These are phyloP conservation scores for Metarhizium album DNA, from an alignment of 2,329 filamentous ascomycete species.

Conservation along the genomic window DNA sequence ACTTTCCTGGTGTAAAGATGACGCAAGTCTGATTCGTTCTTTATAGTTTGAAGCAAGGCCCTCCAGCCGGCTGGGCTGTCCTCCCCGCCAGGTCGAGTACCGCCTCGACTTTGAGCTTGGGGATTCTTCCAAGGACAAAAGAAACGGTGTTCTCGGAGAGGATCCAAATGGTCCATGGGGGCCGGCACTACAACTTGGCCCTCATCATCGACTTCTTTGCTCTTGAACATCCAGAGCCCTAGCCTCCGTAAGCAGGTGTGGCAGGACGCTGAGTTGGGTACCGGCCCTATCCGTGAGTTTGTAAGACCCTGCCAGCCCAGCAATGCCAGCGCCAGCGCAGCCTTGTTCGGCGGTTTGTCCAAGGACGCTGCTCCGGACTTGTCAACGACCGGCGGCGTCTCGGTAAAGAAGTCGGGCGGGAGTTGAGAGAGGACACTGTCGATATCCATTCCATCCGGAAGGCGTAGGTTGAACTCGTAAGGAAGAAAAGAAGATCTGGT, in stretches of 20 bases:
- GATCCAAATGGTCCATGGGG: constrained; percentile 57
- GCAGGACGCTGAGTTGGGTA: constrained; percentile 68
- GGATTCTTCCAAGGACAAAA: constrained; percentile 74
- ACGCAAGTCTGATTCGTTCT: constrained; percentile 47
- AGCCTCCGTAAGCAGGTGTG: constrained; percentile 78
- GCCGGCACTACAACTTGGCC: constrained; percentile 45
- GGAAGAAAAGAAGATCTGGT: constrained; percentile 44
- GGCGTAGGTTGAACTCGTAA: constrained; percentile 49
- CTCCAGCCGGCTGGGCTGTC: constrained; percentile 42
- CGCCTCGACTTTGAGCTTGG: constrained; percentile 40
- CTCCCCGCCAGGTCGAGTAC: constrained; percentile 22
- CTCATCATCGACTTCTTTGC: constrained; percentile 51
- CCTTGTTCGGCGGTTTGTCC: constrained; percentile 35
- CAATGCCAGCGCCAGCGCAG: constrained; percentile 58
- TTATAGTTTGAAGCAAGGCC: constrained; percentile 40
- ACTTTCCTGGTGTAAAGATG: constrained; percentile 22
- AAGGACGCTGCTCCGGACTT: constrained; percentile 15
- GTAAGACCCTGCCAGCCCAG: constrained; percentile 65
- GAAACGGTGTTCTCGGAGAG: constrained; percentile 63
- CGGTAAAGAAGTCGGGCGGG: constrained; percentile 43
- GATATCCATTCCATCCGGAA: constrained; percentile 42
- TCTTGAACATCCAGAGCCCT: constrained; percentile 88
- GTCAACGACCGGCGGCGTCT: constrained; percentile 22
- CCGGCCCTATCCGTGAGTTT: constrained; percentile 42
- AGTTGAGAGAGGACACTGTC: constrained; percentile 39